These are phyloP conservation scores for Gilbertella persicaria DNA, from an alignment of 371 early-diverging fungal species.

Conservation along the genomic window DNA sequence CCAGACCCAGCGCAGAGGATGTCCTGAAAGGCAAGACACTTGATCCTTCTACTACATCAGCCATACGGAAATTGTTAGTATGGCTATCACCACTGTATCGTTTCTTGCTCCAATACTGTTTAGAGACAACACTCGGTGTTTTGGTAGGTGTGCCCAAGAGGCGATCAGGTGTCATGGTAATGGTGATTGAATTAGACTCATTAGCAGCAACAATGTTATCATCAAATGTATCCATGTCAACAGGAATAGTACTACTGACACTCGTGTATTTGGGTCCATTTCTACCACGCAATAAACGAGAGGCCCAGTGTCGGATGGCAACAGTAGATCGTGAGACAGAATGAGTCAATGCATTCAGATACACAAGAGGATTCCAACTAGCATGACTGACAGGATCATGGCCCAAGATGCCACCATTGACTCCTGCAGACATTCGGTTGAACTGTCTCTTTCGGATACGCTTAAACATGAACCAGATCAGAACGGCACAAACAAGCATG, in stretches of 20 bases:
- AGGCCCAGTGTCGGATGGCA: constrained; percentile 33
- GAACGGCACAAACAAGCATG: constrained; percentile 1
- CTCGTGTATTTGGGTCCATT: constrained; percentile 13
- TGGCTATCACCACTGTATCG: constrained; percentile 40
- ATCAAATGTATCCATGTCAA: constrained; percentile 24
- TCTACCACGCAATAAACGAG: constrained; percentile 23
- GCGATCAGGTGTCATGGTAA: constrained; percentile 3
- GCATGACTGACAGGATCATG: constrained; percentile 1
- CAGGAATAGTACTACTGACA: constrained; percentile 14
- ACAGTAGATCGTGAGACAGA: constrained; percentile 28
- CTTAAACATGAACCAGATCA: constrained; percentile 18
- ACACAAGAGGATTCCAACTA: constrained; percentile 5
- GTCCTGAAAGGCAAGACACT: constrained; percentile 30
- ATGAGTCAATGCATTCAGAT: constrained; percentile 7
- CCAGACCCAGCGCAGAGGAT: constrained; percentile 28
- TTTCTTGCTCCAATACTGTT: constrained; percentile 35
- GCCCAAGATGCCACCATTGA: constrained; percentile 43
- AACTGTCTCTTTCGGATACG: constrained; percentile 10
- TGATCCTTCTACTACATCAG: constrained; percentile 23
- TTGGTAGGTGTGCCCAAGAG: constrained; percentile 18
- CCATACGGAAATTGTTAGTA: constrained; percentile 8
- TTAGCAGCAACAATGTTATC: constrained; percentile 3
- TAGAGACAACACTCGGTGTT: constrained; percentile 23
- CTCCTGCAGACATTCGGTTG: constrained; percentile 20
- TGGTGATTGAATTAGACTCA: constrained; percentile 9